Base-by-base conservation (phyloP, 2,329 filamentous ascomycete species). In the Arthrobotrys megalospora region DNA sequence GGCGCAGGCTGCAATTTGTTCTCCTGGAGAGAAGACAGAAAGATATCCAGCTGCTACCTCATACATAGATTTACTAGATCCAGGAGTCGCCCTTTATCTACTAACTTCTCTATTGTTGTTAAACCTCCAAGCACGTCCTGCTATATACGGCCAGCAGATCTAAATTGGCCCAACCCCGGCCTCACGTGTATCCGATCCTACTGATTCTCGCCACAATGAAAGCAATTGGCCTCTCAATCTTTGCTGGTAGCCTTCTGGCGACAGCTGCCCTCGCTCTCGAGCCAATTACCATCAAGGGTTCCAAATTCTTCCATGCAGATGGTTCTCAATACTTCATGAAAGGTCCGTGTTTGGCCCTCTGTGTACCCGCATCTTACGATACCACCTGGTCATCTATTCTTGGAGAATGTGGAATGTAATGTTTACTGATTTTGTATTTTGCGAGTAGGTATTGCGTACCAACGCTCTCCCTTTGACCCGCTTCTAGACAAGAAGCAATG, bases 321-420 rank as follows among this genome's bases (percentile, higher is more conserved):
- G 93, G 93, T 80, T 87, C 90, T 36, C 93, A 96, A 83, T 96
- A 92, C 87, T 96, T 90, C 84, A 88, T 96, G 84, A 96, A 94
- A 86, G 93, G 93, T 92, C 84, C 63, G 83, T 53, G 36, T 41
- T 67, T 8, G 6, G 62, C 21, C 21, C 67, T 43, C 41, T 34
- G 36, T 53, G 41, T 8, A 28, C 14, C 24, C 24, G 24, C 2
- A 28, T 28, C 24, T 28, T 28, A 28, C 24, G 5, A 28, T 2
- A 28, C 24, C 24, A 28, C 10, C 14, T n/a, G 21, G 8, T 19
- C 19, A 6, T 36, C 32, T 21, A 48, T 32, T 19, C 16, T 10
- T 41, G 6, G 16, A 34, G 24, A 6, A 32, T 55, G 24, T 55
- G 5, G n/a, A 34, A 47, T 47, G 10, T 7, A 63, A 32, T 2